These are phyloP conservation scores for Coniochaeta sp. DNA, from an alignment of 2,329 filamentous ascomycete genomes.

Conservation along the genomic window DNA sequence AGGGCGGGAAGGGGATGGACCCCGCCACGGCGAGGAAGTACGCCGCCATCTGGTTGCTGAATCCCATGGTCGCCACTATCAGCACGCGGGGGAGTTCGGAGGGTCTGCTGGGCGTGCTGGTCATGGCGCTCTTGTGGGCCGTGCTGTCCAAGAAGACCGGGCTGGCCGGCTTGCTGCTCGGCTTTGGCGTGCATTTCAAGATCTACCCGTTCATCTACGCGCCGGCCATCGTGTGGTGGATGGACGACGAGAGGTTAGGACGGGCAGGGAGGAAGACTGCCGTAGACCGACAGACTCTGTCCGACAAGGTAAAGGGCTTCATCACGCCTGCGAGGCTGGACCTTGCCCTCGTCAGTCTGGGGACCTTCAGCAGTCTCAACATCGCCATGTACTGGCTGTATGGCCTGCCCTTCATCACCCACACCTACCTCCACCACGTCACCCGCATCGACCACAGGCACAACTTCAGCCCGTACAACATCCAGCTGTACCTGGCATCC, in stretches of 20 bases:
- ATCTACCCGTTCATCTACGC: constrained; percentile 98
- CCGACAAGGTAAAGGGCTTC: constrained; percentile 29
- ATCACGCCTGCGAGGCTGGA: constrained; percentile 46
- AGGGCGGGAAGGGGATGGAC: constrained; percentile 36
- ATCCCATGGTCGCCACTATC: constrained; percentile 97
- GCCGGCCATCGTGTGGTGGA: constrained; percentile 71
- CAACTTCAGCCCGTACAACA: constrained; percentile 97
- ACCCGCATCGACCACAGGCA: constrained; percentile 92
- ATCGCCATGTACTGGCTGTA: constrained; percentile 74
- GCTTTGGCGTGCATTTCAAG: constrained; percentile 89
- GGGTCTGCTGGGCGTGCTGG: constrained; percentile 78
- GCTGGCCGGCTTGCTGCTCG: constrained; percentile 69
- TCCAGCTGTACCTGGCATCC: constrained; percentile 79
- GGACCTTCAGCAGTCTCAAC: constrained; percentile 70
- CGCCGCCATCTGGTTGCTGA: constrained; percentile 85
- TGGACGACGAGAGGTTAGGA: constrained; percentile 49
- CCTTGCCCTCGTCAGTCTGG: constrained; percentile 57
- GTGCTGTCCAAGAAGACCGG: constrained; percentile 54
- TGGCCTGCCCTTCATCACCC: constrained; percentile 71
- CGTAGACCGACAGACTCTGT: not conserved
- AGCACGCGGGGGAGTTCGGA: constrained; percentile 93
- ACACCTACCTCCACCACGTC: constrained; percentile 91
- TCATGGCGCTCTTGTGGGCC: constrained; percentile 78
- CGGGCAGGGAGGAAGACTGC: constrained; percentile 4
- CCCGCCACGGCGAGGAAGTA: constrained; percentile 59